phyloP scores from a whole-genome alignment of 2,329 filamentous ascomycete genomes.

The Fonsecaea erecta region DNA sequence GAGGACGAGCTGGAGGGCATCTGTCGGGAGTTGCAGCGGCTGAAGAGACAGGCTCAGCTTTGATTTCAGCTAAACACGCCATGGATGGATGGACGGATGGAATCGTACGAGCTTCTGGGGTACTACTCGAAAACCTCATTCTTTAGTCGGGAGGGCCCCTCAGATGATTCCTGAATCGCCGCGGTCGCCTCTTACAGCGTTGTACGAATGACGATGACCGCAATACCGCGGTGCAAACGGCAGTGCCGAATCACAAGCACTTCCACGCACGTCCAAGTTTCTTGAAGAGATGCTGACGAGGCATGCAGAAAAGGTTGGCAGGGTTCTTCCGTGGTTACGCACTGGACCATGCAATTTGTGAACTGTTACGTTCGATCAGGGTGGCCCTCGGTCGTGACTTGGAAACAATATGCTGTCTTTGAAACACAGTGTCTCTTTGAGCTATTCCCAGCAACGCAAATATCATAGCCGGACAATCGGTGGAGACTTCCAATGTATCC shows the following conservation, averaged over 20 bases:
- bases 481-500: not conserved
- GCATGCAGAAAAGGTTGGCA: not conserved
- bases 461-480: not conserved
- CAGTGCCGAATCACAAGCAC: not conserved
- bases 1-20: conserved; percentile 88
- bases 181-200: not conserved
- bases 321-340: not conserved
- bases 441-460: not conserved
- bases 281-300: not conserved
- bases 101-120: not conserved
- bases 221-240: not conserved
- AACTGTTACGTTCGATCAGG: not conserved
- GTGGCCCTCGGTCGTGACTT: not conserved
- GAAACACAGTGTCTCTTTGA: not conserved
- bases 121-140: not conserved
- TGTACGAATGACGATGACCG: not conserved
- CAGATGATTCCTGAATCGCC: not conserved
- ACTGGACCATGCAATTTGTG: not conserved
- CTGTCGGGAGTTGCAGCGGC: conserved; percentile 86
- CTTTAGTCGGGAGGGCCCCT: too few relatives aligned
- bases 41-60: conserved; percentile 49
- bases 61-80: conserved; percentile 6
- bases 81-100: too few relatives aligned
- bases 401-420: not conserved
- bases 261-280: not conserved